phyloP scores from a whole-genome alignment of 768 basidiomycete genomes.

The Lentinula detonsa region DNA sequence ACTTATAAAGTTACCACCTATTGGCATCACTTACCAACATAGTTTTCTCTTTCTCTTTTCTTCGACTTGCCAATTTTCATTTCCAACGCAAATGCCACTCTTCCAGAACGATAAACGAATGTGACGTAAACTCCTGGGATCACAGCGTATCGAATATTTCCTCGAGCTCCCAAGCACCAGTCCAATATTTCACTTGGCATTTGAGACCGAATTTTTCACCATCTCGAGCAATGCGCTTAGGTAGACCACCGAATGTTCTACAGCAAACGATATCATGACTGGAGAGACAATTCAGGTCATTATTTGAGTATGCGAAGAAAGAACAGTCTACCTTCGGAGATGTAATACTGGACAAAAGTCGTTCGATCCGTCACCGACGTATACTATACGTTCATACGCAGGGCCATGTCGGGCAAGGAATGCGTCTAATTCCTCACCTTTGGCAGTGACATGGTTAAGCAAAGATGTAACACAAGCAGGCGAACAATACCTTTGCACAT shows the following conservation, averaged over 20 bases:
- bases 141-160: constrained; percentile 57
- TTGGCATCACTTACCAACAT: background rate
- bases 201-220: constrained; percentile 59
- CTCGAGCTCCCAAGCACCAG: constrained; percentile 95
- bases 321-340: constrained; percentile 50
- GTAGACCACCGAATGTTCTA: constrained; percentile 70
- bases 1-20: background rate
- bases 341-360: constrained; percentile 92
- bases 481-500: constrained; percentile 88
- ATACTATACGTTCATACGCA: constrained; percentile 72
- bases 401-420: constrained; percentile 61
- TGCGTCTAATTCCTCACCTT: constrained; percentile 89
- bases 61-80: background rate
- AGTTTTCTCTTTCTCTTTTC: background rate
- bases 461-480: background rate
- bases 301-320: background rate
- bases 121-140: background rate
- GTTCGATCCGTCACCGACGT: constrained; percentile 92
- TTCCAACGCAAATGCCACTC: background rate
- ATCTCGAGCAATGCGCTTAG: constrained; percentile 71
- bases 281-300: background rate
- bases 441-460: background rate
- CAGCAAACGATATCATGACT: constrained; percentile 86
- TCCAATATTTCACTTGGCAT: constrained; percentile 78
- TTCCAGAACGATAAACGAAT: no score